A percentile compares a stretch with the other conserved stretches of the same genome.
These are phyloP conservation scores for Neurospora tetraspora DNA, from an alignment of 495 filamentous ascomycete species.

Conservation along the genomic window DNA sequence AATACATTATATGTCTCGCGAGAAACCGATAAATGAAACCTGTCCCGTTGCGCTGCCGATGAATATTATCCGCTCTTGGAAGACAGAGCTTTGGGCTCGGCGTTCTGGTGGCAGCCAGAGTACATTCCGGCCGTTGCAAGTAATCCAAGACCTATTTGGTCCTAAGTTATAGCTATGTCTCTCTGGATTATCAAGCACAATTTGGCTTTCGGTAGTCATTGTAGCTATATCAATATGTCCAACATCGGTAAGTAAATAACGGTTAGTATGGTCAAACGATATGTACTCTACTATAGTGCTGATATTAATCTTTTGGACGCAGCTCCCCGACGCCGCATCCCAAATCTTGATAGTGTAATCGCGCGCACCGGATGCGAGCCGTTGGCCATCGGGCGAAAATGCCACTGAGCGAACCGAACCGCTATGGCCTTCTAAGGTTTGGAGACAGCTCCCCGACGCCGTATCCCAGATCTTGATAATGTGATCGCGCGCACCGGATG, in stretches of 20 bases:
- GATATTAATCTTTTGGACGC: not conserved
- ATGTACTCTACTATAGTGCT: not conserved
- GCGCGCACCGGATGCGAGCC: too few relatives aligned
- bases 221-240: not conserved
- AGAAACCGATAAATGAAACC: not conserved
- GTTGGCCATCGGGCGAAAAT: too few relatives aligned
- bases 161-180: not conserved
- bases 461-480: too few relatives aligned
- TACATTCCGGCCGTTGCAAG: not conserved
- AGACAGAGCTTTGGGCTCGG: slow-evolving; percentile 5
- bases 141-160: slow-evolving; percentile 12
- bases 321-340: not conserved
- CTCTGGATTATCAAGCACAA: too few relatives aligned
- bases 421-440: too few relatives aligned
- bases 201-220: too few relatives aligned
- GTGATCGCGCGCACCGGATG: slow-evolving; percentile 75
- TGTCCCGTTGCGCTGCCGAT: slow-evolving; percentile 6
- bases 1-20: too few relatives aligned
- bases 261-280: not conserved
- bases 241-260: not conserved
- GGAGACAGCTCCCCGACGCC: too few relatives aligned
- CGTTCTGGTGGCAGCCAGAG: not conserved
- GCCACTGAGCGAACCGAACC: too few relatives aligned
- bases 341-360: slow-evolving; percentile 35
- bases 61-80: slow-evolving; percentile 5